These are phyloP conservation scores for Actinomortierella wolfii DNA, from an alignment of 371 early-diverging fungal species.

Conservation along the genomic window DNA sequence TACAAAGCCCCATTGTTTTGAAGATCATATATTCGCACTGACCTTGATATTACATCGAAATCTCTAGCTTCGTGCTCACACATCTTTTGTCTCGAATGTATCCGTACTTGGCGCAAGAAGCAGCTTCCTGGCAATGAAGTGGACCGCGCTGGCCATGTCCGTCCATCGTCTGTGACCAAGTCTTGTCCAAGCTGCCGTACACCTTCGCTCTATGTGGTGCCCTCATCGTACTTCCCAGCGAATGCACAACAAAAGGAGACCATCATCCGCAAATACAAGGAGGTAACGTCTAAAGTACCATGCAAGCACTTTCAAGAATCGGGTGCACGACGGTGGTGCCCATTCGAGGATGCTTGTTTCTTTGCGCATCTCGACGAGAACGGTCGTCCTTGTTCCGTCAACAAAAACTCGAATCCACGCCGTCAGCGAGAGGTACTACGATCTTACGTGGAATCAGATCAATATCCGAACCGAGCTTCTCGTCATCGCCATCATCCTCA, in stretches of 20 bases:
- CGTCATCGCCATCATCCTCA: not conserved
- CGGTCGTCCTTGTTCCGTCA: slow-evolving; percentile 31
- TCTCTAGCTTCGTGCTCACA: slow-evolving; percentile 42
- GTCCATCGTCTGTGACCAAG: slow-evolving; percentile 31
- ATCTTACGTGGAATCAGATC: no score
- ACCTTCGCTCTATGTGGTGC: slow-evolving; percentile 45
- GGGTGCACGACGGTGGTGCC: slow-evolving; percentile 42
- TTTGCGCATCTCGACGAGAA: slow-evolving; percentile 48
- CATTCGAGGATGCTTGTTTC: slow-evolving; percentile 50
- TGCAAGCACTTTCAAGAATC: slow-evolving; percentile 49
- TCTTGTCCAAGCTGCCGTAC: slow-evolving; percentile 51
- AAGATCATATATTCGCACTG: not conserved
- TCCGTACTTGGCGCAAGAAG: slow-evolving; percentile 50
- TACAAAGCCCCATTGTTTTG: not conserved
- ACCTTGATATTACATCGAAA: not conserved
- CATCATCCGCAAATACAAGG: slow-evolving; percentile 47
- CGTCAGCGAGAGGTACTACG: slow-evolving; percentile 3
- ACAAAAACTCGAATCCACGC: slow-evolving; percentile 27
- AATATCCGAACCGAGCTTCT: not conserved
- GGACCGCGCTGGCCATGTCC: slow-evolving; percentile 3
- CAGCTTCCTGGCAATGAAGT: slow-evolving; percentile 16
- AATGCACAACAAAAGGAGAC: slow-evolving; percentile 38
- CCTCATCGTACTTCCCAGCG: slow-evolving; percentile 47
- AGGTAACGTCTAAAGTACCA: slow-evolving; percentile 19
- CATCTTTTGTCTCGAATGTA: slow-evolving; percentile 47